A percentile compares a stretch with the other conserved stretches of the same genome.
Evolutionary conservation across 2,329 filamentous ascomycete species (phyloP).

Genomic region (Chrysoporthe cubensis): DNA sequence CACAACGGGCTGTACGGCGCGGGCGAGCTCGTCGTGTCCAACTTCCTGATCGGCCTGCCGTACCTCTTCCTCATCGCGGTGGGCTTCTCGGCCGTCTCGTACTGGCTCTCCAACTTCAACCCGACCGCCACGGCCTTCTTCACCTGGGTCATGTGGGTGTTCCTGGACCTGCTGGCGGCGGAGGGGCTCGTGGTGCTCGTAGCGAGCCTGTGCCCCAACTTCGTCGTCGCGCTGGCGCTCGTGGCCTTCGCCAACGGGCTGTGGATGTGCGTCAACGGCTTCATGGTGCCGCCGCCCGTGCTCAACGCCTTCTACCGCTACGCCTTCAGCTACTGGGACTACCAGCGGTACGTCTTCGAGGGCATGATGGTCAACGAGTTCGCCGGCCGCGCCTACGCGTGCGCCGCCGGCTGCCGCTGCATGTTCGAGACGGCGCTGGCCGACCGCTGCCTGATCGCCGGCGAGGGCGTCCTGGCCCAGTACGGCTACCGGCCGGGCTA

Average conservation of each 20-base stretch:
- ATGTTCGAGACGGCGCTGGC: conserved; percentile 70
- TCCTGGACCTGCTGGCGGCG: conserved; percentile 80
- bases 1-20: conserved; percentile 82
- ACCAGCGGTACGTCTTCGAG: conserved; percentile 84
- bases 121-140: conserved; percentile 70
- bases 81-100: conserved; percentile 74
- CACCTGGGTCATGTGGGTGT: conserved; percentile 81
- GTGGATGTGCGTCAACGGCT: conserved; percentile 87
- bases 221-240: conserved; percentile 77
- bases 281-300: conserved; percentile 72
- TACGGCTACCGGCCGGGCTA: conserved; percentile 71
- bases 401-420: conserved; percentile 62
- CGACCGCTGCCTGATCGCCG: conserved; percentile 69
- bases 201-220: conserved; percentile 73
- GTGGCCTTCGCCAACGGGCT: conserved; percentile 86
- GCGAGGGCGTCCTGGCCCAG: conserved; percentile 68
- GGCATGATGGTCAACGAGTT: conserved; percentile 96
- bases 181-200: conserved; percentile 82
- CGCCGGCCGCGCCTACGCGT: conserved; percentile 64
- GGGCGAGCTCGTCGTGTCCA: conserved; percentile 72
- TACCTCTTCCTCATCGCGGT: conserved; percentile 79
- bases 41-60: conserved; percentile 81
- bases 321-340: conserved; percentile 87
- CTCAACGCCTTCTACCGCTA: conserved; percentile 87
- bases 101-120: conserved; percentile 80